Percentiles rank a stretch among this genome's conserved stretches.
phyloP scores from a whole-genome alignment of 2,329 filamentous ascomycete genomes.

The Sarocladium kiliense region DNA sequence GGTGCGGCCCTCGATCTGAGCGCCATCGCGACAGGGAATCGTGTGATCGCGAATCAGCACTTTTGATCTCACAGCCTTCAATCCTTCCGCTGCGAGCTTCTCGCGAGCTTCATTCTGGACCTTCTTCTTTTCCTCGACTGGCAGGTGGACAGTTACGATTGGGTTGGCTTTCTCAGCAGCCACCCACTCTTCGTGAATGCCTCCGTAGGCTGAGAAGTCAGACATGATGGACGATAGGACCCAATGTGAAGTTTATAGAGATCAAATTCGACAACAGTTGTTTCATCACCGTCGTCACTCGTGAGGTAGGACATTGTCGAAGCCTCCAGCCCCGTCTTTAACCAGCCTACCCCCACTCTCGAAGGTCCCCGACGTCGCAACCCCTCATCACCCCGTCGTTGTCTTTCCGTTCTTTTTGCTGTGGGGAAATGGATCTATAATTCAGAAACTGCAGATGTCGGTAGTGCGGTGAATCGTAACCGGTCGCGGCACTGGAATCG shows the following conservation, averaged over 20 bases:
- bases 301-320: no score
- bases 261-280: no score
- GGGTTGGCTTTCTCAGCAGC: conserved; percentile 22
- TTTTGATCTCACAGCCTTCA: conserved; percentile 10
- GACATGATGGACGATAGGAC: neutral
- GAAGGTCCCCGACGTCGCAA: neutral
- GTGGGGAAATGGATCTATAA: no score
- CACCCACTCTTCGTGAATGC: conserved; percentile 38
- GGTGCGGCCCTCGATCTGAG: conserved; percentile 17
- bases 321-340: neutral
- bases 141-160: neutral
- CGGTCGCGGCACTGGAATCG: no score
- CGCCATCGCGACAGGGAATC: conserved; percentile 20
- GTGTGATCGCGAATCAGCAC: conserved; percentile 29
- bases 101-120: neutral
- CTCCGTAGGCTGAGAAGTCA: conserved; percentile 29
- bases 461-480: no score
- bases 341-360: neutral
- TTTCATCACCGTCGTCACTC: no score
- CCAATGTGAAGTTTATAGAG: no score
- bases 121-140: neutral
- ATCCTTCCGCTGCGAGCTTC: neutral
- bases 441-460: no score
- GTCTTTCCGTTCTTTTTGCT: neutral
- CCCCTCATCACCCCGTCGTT: neutral